These are phyloP conservation scores for Annulohypoxylon stygium DNA, from an alignment of 495 filamentous ascomycete genomes.

Conservation along the genomic window DNA sequence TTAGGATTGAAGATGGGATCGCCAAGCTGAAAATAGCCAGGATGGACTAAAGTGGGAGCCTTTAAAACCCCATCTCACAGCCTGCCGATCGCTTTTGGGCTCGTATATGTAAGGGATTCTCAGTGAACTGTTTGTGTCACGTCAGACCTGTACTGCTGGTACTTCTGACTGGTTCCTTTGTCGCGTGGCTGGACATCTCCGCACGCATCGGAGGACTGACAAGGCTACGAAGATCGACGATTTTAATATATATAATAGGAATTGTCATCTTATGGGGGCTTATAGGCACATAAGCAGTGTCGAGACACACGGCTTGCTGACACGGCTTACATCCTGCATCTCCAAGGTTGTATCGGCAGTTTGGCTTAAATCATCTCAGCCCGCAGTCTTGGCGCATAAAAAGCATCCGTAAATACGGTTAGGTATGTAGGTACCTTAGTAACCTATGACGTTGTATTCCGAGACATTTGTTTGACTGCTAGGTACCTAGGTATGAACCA, in stretches of 20 bases:
- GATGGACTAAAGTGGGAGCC: not conserved
- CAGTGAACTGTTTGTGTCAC: not conserved
- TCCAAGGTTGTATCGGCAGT: not conserved
- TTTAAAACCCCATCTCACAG: slow-evolving; percentile 3
- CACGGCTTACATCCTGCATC: not conserved
- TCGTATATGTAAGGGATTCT: slow-evolving; percentile 1
- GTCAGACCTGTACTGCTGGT: not conserved
- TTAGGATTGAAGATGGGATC: slow-evolving; percentile 4
- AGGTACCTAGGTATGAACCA: not conserved
- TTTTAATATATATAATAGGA: not conserved
- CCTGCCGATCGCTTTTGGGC: not conserved
- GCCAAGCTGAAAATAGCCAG: slow-evolving; percentile 1
- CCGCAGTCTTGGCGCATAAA: not conserved
- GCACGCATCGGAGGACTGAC: not conserved
- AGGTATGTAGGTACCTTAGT: too few species aligned
- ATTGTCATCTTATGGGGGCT: not conserved
- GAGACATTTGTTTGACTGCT: not conserved
- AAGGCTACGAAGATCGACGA: not conserved
- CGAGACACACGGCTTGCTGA: not conserved
- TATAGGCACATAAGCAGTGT: not conserved
- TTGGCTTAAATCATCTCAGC: not conserved
- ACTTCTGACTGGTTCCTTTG: slow-evolving; percentile 1
- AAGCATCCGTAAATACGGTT: not conserved
- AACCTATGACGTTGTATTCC: too few species aligned
- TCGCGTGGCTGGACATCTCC: not conserved